phyloP scores from a whole-genome alignment of 805 yeast species.

The Cyberlindnera japonica region DNA sequence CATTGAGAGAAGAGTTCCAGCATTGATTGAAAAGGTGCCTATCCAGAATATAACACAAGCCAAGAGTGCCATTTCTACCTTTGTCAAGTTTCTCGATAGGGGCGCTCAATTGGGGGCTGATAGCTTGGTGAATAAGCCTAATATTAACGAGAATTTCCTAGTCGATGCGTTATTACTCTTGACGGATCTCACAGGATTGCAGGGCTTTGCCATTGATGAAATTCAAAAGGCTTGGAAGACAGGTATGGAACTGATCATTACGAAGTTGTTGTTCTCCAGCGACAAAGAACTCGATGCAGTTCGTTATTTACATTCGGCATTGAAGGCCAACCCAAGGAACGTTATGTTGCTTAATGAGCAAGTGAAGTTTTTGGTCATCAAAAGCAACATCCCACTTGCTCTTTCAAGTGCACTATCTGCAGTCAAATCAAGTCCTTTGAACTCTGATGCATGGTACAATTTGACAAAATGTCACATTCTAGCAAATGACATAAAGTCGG shows the following conservation, averaged over 20 bases:
- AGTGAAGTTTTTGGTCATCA: slow-evolving; percentile 56
- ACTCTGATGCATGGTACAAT: slow-evolving; percentile 68
- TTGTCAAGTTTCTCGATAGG: slow-evolving; percentile 21
- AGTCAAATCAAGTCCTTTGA: slow-evolving; percentile 68
- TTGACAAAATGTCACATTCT: slow-evolving; percentile 59
- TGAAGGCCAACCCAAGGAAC: slow-evolving; percentile 24
- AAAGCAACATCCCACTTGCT: slow-evolving; percentile 53
- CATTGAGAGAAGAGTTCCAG: slow-evolving; percentile 53
- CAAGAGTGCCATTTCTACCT: slow-evolving; percentile 12
- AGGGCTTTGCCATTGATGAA: slow-evolving; percentile 36
- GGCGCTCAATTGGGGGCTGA: slow-evolving; percentile 67
- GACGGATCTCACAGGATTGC: slow-evolving; percentile 36
- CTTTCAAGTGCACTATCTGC: slow-evolving; percentile 54
- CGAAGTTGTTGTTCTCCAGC: slow-evolving; percentile 30
- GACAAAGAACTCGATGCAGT: slow-evolving; percentile 37
- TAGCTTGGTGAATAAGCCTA: slow-evolving; percentile 63
- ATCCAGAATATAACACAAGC: slow-evolving; percentile 15
- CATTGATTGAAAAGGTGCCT: slow-evolving; percentile 49
- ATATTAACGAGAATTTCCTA: slow-evolving; percentile 58
- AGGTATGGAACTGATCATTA: slow-evolving; percentile 29
- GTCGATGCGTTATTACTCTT: slow-evolving; percentile 65
- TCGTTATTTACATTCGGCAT: slow-evolving; percentile 26
- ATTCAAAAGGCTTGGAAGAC: slow-evolving; percentile 25
- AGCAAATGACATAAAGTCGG: slow-evolving; percentile 50
- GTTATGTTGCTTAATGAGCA: slow-evolving; percentile 37